Conservation (phyloP, 176 grass and related monocot species). For the Triticum dicoccoides region DNA sequence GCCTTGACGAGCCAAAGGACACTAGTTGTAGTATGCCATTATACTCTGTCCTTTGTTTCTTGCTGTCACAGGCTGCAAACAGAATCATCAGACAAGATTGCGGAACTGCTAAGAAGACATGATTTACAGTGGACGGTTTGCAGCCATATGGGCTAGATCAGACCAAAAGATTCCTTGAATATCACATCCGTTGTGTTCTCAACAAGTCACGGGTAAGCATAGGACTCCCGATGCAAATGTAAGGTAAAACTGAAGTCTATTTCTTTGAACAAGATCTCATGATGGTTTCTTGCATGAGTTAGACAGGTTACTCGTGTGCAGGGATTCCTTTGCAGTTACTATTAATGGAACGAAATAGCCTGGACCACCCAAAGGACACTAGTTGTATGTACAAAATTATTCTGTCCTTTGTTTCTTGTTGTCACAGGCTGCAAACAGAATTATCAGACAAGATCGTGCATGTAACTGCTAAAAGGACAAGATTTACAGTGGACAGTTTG, state of each 20-base stretch:
- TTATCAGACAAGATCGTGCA: slow-evolving; percentile 6
- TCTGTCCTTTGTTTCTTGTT: slow-evolving; percentile 17
- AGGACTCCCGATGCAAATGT: not conserved
- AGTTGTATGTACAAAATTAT: slow-evolving; percentile 2
- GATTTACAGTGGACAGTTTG: not conserved
- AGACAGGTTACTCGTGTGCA: not conserved
- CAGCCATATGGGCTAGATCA: not conserved
- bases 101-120: slow-evolving; percentile 7
- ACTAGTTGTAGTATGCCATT: not conserved
- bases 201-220: not conserved
- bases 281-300: not conserved
- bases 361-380: not conserved
- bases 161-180: slow-evolving; percentile 33
- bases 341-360: not conserved
- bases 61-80: not conserved
- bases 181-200: slow-evolving; percentile 10
- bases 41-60: slow-evolving; percentile 14
- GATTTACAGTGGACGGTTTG: not conserved
- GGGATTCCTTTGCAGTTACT: not conserved
- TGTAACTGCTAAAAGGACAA: slow-evolving; percentile 8
- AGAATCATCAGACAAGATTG: slow-evolving; percentile 20
- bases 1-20: not conserved
- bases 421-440: slow-evolving; percentile 4
- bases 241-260: not conserved
- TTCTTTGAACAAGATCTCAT: not conserved